Evolutionary conservation across 139 green algal species (phyloP).

Genomic region (Gonium pectorale): DNA sequence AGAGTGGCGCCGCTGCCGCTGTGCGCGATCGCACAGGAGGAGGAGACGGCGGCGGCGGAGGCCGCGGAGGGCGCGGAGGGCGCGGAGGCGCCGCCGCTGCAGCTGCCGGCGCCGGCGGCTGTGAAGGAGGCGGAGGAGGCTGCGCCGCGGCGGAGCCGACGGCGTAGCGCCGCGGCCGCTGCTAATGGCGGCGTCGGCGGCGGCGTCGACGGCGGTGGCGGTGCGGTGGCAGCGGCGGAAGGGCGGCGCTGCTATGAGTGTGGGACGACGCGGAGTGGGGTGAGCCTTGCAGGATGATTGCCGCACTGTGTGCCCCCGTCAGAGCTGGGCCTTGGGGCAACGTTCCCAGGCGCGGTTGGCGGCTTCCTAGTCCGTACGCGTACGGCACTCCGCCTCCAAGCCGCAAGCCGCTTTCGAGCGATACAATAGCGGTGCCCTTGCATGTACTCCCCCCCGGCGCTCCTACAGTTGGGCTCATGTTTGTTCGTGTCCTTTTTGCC

Average conservation of each 20-base stretch:
- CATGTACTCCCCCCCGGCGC: no score
- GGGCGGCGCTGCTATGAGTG: constrained; percentile 38
- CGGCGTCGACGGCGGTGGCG: not conserved
- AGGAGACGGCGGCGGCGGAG: not conserved
- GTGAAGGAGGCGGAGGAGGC: not conserved
- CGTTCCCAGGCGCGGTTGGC: no score
- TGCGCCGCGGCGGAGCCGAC: no score
- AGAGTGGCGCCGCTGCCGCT: constrained; percentile 28
- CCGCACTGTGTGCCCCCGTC: no score
- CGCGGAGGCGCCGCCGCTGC: not conserved
- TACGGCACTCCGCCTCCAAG: no score
- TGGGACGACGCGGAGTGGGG: constrained; percentile 27
- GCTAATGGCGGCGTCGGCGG: not conserved
- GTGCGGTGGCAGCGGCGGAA: not conserved
- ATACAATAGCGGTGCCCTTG: no score
- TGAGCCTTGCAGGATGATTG: no score
- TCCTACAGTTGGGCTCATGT: no score
- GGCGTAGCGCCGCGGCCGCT: not conserved
- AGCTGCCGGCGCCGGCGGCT: not conserved
- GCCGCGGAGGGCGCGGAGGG: not conserved
- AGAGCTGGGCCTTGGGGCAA: no score
- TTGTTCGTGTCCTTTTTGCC: no score
- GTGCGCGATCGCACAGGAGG: not conserved
- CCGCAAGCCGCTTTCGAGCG: no score
- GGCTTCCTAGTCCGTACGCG: no score